Evolutionary conservation across 805 yeast species (phyloP).

Genomic region (Barnettozyma siamensis): DNA sequence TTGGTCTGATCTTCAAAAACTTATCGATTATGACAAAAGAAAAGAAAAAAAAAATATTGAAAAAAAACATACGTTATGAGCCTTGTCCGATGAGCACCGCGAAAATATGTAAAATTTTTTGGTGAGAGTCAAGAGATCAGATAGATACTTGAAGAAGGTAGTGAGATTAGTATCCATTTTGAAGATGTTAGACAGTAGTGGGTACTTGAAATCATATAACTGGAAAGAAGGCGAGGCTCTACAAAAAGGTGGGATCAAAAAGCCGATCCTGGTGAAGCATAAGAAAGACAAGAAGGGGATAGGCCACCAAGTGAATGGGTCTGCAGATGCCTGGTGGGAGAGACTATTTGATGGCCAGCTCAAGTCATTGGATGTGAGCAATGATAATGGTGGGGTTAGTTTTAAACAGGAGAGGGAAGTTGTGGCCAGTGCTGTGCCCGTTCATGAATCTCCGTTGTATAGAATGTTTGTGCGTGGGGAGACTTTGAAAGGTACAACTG

Average conservation of each 20-base stretch:
- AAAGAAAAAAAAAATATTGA: neutral
- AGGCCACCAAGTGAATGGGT: constrained; percentile 57
- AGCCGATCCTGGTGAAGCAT: constrained; percentile 85
- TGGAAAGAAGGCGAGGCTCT: constrained; percentile 92
- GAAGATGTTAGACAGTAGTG: constrained; percentile 58
- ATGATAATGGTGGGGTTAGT: constrained; percentile 29
- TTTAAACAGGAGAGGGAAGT: constrained; percentile 49
- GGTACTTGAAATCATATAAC: constrained; percentile 72
- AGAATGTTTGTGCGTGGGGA: constrained; percentile 85
- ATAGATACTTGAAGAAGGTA: too few species aligned
- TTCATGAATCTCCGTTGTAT: constrained; percentile 67
- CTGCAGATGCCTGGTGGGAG: constrained; percentile 95
- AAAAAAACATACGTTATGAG: neutral
- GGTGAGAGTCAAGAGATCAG: neutral
- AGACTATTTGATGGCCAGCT: constrained; percentile 89
- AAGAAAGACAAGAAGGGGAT: constrained; percentile 88
- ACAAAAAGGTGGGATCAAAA: constrained; percentile 69
- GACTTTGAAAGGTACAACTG: constrained; percentile 73
- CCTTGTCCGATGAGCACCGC: constrained; percentile 7
- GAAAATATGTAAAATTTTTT: constrained; percentile 15
- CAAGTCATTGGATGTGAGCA: constrained; percentile 60
- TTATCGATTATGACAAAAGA: too few species aligned
- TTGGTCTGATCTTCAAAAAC: too few species aligned
- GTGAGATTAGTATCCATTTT: too few species aligned
- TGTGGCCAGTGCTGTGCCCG: constrained; percentile 42